Base-by-base conservation (phyloP, 2,329 filamentous ascomycete genomes). In the Cercospora sp. region DNA sequence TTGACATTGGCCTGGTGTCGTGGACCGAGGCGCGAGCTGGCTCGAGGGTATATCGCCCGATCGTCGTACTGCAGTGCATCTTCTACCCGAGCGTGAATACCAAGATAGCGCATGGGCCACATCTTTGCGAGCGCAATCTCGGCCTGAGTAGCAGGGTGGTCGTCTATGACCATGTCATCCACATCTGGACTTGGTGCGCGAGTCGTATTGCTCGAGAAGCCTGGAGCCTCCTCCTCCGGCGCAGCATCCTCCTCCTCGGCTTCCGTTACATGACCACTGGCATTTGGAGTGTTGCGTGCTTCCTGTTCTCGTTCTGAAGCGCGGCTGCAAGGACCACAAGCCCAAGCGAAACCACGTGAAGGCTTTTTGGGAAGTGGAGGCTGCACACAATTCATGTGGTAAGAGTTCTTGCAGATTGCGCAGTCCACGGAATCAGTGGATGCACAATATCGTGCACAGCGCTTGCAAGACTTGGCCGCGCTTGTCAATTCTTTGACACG, bases 351-450 rank as follows among this genome's bases (percentile, higher is more conserved):
- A 45, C 95, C 95, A 80, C 95, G 90, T 58, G 94, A 97, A 20
- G 95, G 95, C 80, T 99, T 99, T 80, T 97, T 99, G 63, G 93
- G 86, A 70, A 99, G 81, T 42, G 94, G 93, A 48, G 95, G 95
- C 69, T 91, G 90, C 66, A 99, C 95, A 79, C 95, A 99, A 76
- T 94, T 92, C 94, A 99, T 98, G 83, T 99, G 95, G 81, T 97
- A 99, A 13, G 94, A 98, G 79, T 93, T 90, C 77, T 90, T 88
- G 80, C 95, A 99, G 65, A 97, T 93, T 55, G 94, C 95, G 80
- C 95, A 99, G 79, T 98, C 94, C 26, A 98, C 95, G 45, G 95
- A 98, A 82, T 98, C 93, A 79, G 92, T 91, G 90, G 89, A 95
- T 75, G 95, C 94, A 82, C 94, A 97, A 83, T 95, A 99, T 76